Conservation (phyloP, 176 grass and related monocot species). For the Cymbopogon citratus region DNA sequence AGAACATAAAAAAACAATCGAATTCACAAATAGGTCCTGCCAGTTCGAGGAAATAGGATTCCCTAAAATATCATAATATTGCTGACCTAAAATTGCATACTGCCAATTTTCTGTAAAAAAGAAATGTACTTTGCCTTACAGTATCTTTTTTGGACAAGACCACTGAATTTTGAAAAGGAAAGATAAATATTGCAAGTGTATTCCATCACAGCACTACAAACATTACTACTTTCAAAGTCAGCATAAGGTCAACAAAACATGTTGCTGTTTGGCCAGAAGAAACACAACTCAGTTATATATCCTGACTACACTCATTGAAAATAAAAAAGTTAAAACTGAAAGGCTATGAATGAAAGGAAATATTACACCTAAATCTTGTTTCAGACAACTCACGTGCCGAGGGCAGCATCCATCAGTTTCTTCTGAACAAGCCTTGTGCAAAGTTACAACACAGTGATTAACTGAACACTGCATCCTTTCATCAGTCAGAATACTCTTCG, state of each 20-base stretch:
- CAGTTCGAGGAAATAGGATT: background rate
- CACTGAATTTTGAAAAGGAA: background rate
- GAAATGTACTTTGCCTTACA: background rate
- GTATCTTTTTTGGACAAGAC: background rate
- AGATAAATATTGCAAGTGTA: background rate
- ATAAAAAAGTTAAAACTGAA: background rate
- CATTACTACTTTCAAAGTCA: background rate
- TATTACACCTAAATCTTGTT: slow-evolving; percentile 14
- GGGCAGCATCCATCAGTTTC: slow-evolving; percentile 49
- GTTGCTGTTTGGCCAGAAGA: background rate
- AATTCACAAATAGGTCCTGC: slow-evolving; percentile 6
- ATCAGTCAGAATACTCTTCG: slow-evolving; percentile 38
- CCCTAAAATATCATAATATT: background rate
- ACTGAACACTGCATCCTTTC: slow-evolving; percentile 60
- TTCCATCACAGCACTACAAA: background rate
- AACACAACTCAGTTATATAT: background rate
- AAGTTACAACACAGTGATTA: slow-evolving; percentile 46
- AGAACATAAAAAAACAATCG: background rate
- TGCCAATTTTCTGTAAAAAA: background rate
- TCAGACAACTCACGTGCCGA: slow-evolving; percentile 59
- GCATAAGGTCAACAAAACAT: background rate
- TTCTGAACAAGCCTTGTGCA: slow-evolving; percentile 57
- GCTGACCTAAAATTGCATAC: background rate
- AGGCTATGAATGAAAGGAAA: background rate
- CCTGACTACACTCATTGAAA: background rate